These are phyloP conservation scores for Cladophialophora exuberans DNA, from an alignment of 2,329 filamentous ascomycete genomes.

Conservation along the genomic window DNA sequence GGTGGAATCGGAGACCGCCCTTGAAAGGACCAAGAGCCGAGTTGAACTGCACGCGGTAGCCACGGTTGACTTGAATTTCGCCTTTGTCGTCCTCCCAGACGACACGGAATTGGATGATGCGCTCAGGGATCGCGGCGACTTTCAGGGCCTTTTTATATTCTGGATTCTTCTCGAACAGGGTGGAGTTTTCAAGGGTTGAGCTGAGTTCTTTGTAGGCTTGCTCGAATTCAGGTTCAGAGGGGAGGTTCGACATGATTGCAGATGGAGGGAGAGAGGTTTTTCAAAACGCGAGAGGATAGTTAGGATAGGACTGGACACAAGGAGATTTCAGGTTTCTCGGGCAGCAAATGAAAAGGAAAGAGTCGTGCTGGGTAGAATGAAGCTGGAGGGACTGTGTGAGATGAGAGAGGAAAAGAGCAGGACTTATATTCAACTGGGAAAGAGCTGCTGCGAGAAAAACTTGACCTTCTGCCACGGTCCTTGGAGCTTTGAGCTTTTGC, in stretches of 20 bases:
- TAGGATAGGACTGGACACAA: not conserved
- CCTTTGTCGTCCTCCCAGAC: constrained; percentile 95
- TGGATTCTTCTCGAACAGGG: constrained; percentile 89
- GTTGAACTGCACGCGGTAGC: constrained; percentile 98
- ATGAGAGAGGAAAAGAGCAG: not conserved
- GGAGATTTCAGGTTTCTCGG: not conserved
- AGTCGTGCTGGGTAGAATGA: not conserved
- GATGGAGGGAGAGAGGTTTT: not conserved
- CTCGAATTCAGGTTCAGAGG: constrained; percentile 94
- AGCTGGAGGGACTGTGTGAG: not conserved
- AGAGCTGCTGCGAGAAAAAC: not conserved
- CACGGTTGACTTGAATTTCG: constrained; percentile 87
- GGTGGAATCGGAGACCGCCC: constrained; percentile 94
- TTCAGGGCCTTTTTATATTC: constrained; percentile 91
- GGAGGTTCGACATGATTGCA: constrained; percentile 75
- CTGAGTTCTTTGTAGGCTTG: constrained; percentile 97
- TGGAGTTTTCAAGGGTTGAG: constrained; percentile 91
- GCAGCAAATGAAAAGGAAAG: not conserved
- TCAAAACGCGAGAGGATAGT: not conserved
- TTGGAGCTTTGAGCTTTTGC: constrained; percentile 5
- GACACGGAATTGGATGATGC: constrained; percentile 95
- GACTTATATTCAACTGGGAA: not conserved
- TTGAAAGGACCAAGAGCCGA: constrained; percentile 97
- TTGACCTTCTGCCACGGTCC: not conserved
- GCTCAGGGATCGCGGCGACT: constrained; percentile 89